Base-by-base conservation (phyloP, 2,329 filamentous ascomycete species). In the Furcasterigmium furcatum region DNA sequence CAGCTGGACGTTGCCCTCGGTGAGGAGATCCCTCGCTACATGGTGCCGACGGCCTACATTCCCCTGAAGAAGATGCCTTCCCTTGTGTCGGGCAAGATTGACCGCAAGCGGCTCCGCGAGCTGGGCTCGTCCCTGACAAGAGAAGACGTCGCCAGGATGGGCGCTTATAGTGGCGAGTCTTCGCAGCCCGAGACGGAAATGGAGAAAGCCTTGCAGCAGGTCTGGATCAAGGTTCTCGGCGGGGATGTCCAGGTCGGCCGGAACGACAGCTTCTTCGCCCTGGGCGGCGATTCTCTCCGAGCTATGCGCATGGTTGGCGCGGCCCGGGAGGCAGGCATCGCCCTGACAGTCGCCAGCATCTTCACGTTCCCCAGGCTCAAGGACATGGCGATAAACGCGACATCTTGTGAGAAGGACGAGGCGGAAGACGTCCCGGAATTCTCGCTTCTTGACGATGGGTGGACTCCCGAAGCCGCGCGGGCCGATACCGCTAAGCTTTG, bases 261-360 rank as follows among this genome's bases (percentile, higher is more conserved):
- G 2, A 57, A 64, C 8, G 69, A 71, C 52, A 70, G 66, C 57
- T 77, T 77, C 61, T 72, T 76, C 53, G 61, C 61, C 1, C 60
- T 76, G 1, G 74, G 73, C 1, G 73, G 76, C 7, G 74, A 79
- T 57, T 79, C 74, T 0, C 61, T 78, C 2, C 62, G 67, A n/a
- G 74, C 74, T 3, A 78, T 78, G 74, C 71, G 63, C 44, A 62
- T 78, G 4, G 70, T 76, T 2, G 65, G 72, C 2, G 62, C 65
- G 14, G 70, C 72, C 5, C 63, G 70, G 43, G 62, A 60, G 3
- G 55, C 59, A 12, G 63, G 63, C 5, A 51, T 76, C 5, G 47
- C 60, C 1, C 50, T 77, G 34, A 73, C 68, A 3, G 73, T 78
- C 2, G 67, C 67, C 4, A 64, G 64, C 40, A 67, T 74, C 32